Conservation (phyloP, 2,329 filamentous ascomycete species). For the Pseudogymnoascus sp. region DNA sequence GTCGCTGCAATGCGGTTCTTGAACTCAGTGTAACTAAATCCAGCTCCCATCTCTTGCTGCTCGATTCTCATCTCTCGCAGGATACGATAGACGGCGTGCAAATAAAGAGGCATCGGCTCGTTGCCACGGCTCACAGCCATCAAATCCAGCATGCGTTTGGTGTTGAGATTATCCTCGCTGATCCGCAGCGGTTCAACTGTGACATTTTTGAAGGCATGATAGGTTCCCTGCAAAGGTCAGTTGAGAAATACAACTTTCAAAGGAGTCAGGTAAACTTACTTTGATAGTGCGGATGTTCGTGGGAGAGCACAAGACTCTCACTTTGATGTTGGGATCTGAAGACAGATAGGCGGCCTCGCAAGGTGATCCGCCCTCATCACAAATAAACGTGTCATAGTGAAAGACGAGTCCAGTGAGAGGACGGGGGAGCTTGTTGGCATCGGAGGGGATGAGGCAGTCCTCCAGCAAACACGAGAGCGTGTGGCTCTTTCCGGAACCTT, state of each 20-base stretch:
- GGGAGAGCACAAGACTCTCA: slow-evolving; percentile 44
- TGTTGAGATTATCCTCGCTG: slow-evolving; percentile 40
- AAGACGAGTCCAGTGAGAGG: slow-evolving; percentile 48
- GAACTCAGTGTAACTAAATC: slow-evolving; percentile 41
- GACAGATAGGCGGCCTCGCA: slow-evolving; percentile 52
- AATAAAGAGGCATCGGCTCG: slow-evolving; percentile 41
- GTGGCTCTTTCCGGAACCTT: slow-evolving; percentile 56
- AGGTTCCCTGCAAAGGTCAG: slow-evolving; percentile 23
- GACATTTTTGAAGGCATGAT: slow-evolving; percentile 34
- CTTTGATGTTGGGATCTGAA: slow-evolving; percentile 36
- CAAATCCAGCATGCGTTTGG: slow-evolving; percentile 44
- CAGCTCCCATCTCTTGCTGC: slow-evolving; percentile 25
- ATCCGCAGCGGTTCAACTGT: slow-evolving; percentile 40
- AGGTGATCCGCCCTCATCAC: slow-evolving; percentile 24
- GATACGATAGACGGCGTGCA: slow-evolving; percentile 40
- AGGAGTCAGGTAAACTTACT: slow-evolving; percentile 11
- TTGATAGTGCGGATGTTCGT: slow-evolving; percentile 38
- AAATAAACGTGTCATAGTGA: slow-evolving; percentile 45
- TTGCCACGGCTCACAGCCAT: slow-evolving; percentile 42
- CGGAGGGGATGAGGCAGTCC: slow-evolving; percentile 33
- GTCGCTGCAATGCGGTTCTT: slow-evolving; percentile 27
- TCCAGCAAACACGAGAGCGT: slow-evolving; percentile 50
- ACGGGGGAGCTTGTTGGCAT: slow-evolving; percentile 35
- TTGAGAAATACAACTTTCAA: not conserved
- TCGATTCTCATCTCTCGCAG: slow-evolving; percentile 42